Evolutionary conservation across 2,329 filamentous ascomycete genomes (phyloP).

Genomic region (Cladophialophora chaetospira): DNA sequence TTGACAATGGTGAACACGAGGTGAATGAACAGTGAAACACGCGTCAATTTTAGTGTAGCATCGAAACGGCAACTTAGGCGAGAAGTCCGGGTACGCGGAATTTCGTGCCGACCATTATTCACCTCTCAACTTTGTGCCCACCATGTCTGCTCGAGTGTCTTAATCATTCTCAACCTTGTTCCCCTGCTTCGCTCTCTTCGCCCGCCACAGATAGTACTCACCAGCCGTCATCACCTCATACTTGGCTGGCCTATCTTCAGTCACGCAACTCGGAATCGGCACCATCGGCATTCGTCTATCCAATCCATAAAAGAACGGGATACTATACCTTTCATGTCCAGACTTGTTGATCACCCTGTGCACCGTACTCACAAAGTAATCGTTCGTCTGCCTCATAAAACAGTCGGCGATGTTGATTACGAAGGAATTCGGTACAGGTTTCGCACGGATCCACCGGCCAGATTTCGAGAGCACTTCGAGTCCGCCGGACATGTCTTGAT

Average conservation of each 20-base stretch:
- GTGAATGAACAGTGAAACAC: too few relatives aligned
- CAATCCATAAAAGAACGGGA: constrained; percentile 42
- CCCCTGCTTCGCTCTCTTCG: constrained; percentile 12
- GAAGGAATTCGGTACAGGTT: constrained; percentile 45
- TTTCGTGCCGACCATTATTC: too few relatives aligned
- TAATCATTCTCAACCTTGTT: neutral
- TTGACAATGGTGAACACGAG: too few relatives aligned
- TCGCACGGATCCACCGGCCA: constrained; percentile 49
- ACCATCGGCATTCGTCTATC: constrained; percentile 30
- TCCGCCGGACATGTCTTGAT: constrained; percentile 48
- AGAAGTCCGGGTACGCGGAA: too few relatives aligned
- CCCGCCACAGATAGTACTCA: constrained; percentile 35
- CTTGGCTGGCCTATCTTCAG: constrained; percentile 37
- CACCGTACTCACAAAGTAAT: constrained; percentile 46
- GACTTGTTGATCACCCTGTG: constrained; percentile 45
- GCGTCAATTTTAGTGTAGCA: too few relatives aligned
- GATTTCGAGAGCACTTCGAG: constrained; percentile 50
- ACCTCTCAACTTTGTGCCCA: too few relatives aligned
- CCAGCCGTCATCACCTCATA: constrained; percentile 38
- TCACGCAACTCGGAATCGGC: constrained; percentile 36
- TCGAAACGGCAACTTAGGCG: too few relatives aligned
- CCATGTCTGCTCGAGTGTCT: too few relatives aligned
- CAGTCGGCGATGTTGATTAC: constrained; percentile 52
- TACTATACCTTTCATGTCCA: constrained; percentile 42
- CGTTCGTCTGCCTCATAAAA: constrained; percentile 47